A percentile compares a stretch with the other conserved stretches of the same genome.
Evolutionary conservation across 208 protist genomes (phyloP).

Genomic region (Acanthamoeba lenticulata): DNA sequence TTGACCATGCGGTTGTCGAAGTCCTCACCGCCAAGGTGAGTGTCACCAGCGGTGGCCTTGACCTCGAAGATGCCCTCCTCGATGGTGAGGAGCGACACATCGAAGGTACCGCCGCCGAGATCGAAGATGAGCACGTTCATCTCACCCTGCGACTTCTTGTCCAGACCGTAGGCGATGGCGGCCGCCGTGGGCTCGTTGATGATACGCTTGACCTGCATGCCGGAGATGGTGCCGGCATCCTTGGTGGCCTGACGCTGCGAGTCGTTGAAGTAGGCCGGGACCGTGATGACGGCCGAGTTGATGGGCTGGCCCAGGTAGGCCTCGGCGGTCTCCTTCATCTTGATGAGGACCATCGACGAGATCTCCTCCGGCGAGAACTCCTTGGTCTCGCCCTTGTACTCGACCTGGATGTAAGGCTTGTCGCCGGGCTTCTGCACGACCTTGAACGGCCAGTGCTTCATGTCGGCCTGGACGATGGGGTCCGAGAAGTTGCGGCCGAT

Average conservation of each 20-base stretch:
- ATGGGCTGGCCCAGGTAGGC: slow-evolving; percentile 94
- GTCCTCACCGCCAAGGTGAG: slow-evolving; percentile 99
- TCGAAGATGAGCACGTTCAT: slow-evolving; percentile 97
- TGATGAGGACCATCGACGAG: slow-evolving; percentile 92
- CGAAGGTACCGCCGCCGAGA: slow-evolving; percentile 98
- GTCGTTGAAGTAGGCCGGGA: slow-evolving; percentile 98
- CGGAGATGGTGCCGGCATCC: slow-evolving; percentile 92
- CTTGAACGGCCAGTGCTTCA: slow-evolving; percentile 93
- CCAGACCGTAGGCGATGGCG: slow-evolving; percentile 99
- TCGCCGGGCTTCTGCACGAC: slow-evolving; percentile 88
- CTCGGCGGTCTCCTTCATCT: slow-evolving; percentile 96
- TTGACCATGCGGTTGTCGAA: slow-evolving; percentile 98
- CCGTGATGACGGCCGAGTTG: slow-evolving; percentile 95
- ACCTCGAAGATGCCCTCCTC: slow-evolving; percentile 99
- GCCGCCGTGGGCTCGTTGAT: slow-evolving; percentile 99
- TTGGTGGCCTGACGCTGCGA: slow-evolving; percentile 94
- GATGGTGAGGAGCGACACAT: slow-evolving; percentile 99
- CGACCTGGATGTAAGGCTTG: slow-evolving; percentile 88
- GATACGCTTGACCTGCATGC: slow-evolving; percentile 98
- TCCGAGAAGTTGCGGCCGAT: slow-evolving; percentile 84
- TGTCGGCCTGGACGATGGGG: slow-evolving; percentile 82
- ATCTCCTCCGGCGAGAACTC: slow-evolving; percentile 94
- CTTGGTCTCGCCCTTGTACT: slow-evolving; percentile 89
- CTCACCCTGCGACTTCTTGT: slow-evolving; percentile 86
- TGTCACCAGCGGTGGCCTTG: slow-evolving; percentile 98